Evolutionary conservation across 2,329 filamentous ascomycete species (phyloP).

Genomic region (Alternaria dauci): DNA sequence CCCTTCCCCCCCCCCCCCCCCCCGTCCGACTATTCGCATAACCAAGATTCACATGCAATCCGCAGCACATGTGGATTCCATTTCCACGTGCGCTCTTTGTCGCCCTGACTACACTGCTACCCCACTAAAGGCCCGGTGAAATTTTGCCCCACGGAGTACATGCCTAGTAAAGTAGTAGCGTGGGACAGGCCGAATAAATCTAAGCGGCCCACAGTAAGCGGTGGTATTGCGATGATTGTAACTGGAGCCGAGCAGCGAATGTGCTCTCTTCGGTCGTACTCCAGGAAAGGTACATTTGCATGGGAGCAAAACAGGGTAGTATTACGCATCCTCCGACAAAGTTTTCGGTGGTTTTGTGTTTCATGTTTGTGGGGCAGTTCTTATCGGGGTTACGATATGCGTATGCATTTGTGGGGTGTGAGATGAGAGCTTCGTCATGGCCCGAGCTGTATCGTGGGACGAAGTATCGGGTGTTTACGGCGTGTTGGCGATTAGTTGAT

Average conservation of each 20-base stretch:
- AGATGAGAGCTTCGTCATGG: background rate
- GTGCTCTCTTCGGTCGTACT: background rate
- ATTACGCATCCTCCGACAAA: background rate
- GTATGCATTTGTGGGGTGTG: background rate
- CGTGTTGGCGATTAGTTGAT: background rate
- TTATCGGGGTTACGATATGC: background rate
- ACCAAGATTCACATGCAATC: background rate
- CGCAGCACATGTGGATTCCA: background rate
- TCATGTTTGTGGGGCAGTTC: background rate
- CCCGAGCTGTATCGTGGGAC: background rate
- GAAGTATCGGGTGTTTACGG: background rate
- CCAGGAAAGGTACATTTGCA: background rate
- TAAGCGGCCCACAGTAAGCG: background rate
- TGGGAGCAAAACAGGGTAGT: background rate
- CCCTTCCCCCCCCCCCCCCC: background rate
- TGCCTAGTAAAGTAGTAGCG: background rate
- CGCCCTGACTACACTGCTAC: background rate
- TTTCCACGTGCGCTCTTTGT: background rate
- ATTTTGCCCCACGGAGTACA: background rate
- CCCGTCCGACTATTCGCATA: background rate
- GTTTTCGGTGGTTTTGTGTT: background rate
- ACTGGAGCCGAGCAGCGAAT: background rate
- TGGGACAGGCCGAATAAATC: background rate
- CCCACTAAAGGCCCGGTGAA: constrained; percentile 1
- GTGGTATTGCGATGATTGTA: background rate